These are phyloP conservation scores for Coniosporium tulheliwenetii DNA, from an alignment of 2,329 filamentous ascomycete genomes.

Conservation along the genomic window DNA sequence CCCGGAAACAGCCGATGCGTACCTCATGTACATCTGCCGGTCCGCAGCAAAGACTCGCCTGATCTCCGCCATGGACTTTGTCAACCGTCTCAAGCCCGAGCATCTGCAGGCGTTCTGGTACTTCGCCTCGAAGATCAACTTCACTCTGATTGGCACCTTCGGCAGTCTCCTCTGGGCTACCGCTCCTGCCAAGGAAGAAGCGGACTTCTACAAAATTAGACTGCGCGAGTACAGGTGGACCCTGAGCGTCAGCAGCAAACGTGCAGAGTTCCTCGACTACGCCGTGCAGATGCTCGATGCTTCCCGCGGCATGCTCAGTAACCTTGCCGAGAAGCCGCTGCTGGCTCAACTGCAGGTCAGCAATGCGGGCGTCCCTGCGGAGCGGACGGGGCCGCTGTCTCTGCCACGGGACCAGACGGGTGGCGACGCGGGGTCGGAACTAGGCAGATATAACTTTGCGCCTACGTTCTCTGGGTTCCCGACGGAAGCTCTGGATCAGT, in stretches of 20 bases:
- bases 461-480: not conserved
- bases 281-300: slow-evolving; percentile 30
- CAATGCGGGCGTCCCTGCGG: slow-evolving; percentile 17
- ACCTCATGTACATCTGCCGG: slow-evolving; percentile 82
- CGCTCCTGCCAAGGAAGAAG: slow-evolving; percentile 72
- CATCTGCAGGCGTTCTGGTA: slow-evolving; percentile 91
- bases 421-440: not conserved
- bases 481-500: not conserved
- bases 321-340: slow-evolving; percentile 27
- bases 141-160: slow-evolving; percentile 89
- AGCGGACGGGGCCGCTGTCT: not conserved
- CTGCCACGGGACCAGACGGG: not conserved
- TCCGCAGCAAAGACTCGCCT: slow-evolving; percentile 86
- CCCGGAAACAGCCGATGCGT: slow-evolving; percentile 44
- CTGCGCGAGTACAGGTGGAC: slow-evolving; percentile 91
- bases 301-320: slow-evolving; percentile 25
- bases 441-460: not conserved
- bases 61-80: slow-evolving; percentile 94
- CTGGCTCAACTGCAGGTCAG: slow-evolving; percentile 19
- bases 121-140: slow-evolving; percentile 76
- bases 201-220: slow-evolving; percentile 77
- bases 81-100: slow-evolving; percentile 74
- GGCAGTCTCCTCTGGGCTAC: slow-evolving; percentile 82
- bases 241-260: slow-evolving; percentile 67
- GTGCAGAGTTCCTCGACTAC: slow-evolving; percentile 34